Evolutionary conservation across 768 basidiomycete genomes (phyloP).

Genomic region (Hortiboletus campestris): DNA sequence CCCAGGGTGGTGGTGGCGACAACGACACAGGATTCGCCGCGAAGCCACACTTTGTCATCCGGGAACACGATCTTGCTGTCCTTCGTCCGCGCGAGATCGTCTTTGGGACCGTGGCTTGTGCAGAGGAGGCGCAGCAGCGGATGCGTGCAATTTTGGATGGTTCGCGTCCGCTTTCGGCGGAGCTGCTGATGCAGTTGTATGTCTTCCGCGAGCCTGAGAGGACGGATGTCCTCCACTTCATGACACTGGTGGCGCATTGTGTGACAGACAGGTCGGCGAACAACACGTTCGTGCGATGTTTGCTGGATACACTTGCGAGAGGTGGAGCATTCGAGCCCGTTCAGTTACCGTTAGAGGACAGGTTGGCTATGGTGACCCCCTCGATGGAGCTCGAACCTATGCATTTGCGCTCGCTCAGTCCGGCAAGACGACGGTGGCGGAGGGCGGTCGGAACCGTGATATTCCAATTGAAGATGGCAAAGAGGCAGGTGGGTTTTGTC

Average conservation of each 20-base stretch:
- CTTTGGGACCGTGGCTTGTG: conserved; percentile 33
- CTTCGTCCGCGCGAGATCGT: conserved; percentile 39
- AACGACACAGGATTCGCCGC: not conserved
- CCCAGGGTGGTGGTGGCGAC: not conserved
- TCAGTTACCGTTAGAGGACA: conserved; percentile 33
- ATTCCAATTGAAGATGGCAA: conserved; percentile 30
- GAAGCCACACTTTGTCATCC: conserved; percentile 40
- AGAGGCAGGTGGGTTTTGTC: conserved; percentile 33
- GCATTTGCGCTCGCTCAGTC: conserved; percentile 26
- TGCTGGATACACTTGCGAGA: conserved; percentile 41
- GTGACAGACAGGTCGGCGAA: conserved; percentile 52
- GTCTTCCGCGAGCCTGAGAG: conserved; percentile 39
- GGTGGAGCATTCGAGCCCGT: not conserved
- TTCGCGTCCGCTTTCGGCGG: conserved; percentile 39
- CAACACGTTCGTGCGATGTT: conserved; percentile 39
- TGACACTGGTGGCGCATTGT: conserved; percentile 46
- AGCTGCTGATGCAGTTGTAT: conserved; percentile 41
- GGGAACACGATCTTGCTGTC: conserved; percentile 34
- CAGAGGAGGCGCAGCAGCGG: conserved; percentile 33
- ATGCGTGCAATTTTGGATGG: conserved; percentile 34
- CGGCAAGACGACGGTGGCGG: conserved; percentile 45
- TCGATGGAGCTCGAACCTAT: too few species aligned
- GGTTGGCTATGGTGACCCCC: too few species aligned
- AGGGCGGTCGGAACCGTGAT: conserved; percentile 42
- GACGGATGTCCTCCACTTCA: conserved; percentile 38